A percentile compares a stretch with the other conserved stretches of the same genome.
These are phyloP conservation scores for Globisporangium lucens DNA, from an alignment of 352 stramenopile species.

Conservation along the genomic window DNA sequence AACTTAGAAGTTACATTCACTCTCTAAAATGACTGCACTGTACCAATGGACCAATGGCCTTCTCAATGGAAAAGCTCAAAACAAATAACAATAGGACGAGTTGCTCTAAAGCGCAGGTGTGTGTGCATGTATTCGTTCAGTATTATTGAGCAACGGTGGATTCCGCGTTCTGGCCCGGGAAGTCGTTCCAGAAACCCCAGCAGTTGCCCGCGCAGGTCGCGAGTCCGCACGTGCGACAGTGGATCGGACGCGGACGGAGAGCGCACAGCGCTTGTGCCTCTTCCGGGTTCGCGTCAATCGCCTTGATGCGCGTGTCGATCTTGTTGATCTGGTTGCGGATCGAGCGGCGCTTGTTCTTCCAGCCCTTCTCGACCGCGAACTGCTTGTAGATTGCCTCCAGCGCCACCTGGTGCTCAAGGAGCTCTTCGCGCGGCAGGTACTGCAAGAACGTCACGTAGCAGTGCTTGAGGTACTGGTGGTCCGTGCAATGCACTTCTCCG, in stretches of 20 bases:
- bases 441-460: slow-evolving; percentile 73
- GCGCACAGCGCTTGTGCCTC: slow-evolving; percentile 28
- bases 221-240: slow-evolving; percentile 64
- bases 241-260: slow-evolving; percentile 41
- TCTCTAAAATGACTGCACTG: neutral
- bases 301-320: slow-evolving; percentile 41
- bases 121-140: neutral
- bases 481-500: slow-evolving; percentile 68
- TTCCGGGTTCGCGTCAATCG: slow-evolving; percentile 38
- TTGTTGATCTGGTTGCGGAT: slow-evolving; percentile 72
- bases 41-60: neutral
- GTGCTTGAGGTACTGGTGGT: slow-evolving; percentile 71
- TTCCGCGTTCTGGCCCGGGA: slow-evolving; percentile 11
- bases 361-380: slow-evolving; percentile 50
- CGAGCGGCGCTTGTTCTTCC: slow-evolving; percentile 68
- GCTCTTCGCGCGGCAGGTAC: slow-evolving; percentile 44
- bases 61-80: neutral
- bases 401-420: slow-evolving; percentile 38
- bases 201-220: slow-evolving; percentile 58
- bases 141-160: slow-evolving; percentile 5
- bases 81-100: neutral
- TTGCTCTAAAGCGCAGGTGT: neutral
- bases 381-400: slow-evolving; percentile 52
- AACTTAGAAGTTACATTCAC: slow-evolving; percentile 9
- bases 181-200: slow-evolving; percentile 77